A percentile compares a stretch with the other conserved stretches of the same genome.
phyloP scores from a whole-genome alignment of 257 asterid species.

The Leptodermis oblonga region DNA sequence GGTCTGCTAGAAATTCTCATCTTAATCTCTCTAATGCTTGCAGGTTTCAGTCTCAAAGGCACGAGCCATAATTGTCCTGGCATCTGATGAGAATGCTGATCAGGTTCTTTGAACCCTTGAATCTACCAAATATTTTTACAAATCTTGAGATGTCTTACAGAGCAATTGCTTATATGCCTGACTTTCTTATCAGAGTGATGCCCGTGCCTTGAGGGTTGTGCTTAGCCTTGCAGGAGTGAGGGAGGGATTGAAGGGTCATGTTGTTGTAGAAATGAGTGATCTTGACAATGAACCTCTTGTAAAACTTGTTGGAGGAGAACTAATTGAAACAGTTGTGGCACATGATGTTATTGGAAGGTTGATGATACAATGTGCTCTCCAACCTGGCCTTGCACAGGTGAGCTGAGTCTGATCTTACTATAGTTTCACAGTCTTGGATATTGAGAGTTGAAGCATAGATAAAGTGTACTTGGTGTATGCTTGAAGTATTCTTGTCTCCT shows the following conservation, averaged over 20 bases:
- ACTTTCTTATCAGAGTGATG: conserved; percentile 68
- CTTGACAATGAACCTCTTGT: conserved; percentile 98
- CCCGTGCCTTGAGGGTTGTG: conserved; percentile 96
- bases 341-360: conserved; percentile 97
- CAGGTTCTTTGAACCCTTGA: conserved; percentile 47
- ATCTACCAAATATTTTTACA: conserved; percentile 7
- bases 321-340: conserved; percentile 94
- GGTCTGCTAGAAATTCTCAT: conserved; percentile 9
- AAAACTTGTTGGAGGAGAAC: conserved; percentile 97
- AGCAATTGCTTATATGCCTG: conserved; percentile 8
- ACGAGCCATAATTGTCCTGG: conserved; percentile 88
- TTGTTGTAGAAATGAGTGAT: conserved; percentile 98
- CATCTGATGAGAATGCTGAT: conserved; percentile 98
- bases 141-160: background rate
- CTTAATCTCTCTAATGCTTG: conserved; percentile 15
- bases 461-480: background rate
- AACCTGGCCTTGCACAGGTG: conserved; percentile 99
- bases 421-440: conserved; percentile 5
- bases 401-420: conserved; percentile 21
- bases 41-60: conserved; percentile 98
- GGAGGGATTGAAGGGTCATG: conserved; percentile 93
- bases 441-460: conserved; percentile 1
- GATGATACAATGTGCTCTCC: conserved; percentile 99
- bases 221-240: conserved; percentile 91
- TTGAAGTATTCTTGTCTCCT: conserved; percentile 1